Evolutionary conservation across 495 filamentous ascomycete genomes (phyloP).

Genomic region (Massariosphaeria phaeospora): DNA sequence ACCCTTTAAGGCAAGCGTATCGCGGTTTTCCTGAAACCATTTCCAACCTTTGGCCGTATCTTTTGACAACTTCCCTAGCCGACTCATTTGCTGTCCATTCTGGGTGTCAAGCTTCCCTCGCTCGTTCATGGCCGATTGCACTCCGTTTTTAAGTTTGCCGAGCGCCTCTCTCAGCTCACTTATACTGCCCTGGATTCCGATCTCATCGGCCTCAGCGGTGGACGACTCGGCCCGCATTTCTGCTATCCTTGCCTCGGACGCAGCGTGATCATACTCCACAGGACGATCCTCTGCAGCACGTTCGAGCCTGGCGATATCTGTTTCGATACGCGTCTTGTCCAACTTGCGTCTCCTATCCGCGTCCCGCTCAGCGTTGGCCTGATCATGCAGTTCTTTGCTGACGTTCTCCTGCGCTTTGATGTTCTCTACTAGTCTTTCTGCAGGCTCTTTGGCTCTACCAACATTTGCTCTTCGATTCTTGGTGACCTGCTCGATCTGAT

Average conservation of each 20-base stretch:
- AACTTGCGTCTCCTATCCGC: conserved; percentile 48
- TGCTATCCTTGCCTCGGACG: conserved; percentile 47
- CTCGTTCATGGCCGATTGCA: conserved; percentile 40
- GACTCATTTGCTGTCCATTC: conserved; percentile 65
- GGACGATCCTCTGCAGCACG: conserved; percentile 49
- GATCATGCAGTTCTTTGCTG: conserved; percentile 52
- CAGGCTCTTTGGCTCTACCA: conserved; percentile 49
- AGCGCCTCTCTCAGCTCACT: conserved; percentile 8
- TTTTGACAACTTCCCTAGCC: conserved; percentile 51
- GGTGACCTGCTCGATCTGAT: conserved; percentile 47
- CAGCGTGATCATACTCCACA: conserved; percentile 50
- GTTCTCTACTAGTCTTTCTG: conserved; percentile 46
- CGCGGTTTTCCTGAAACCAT: conserved; percentile 69
- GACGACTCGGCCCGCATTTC: conserved; percentile 22
- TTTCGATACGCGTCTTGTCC: conserved; percentile 45
- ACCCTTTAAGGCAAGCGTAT: conserved; percentile 59
- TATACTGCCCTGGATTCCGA: conserved; percentile 42
- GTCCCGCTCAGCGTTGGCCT: conserved; percentile 56
- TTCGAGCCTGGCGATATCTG: conserved; percentile 45
- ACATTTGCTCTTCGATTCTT: conserved; percentile 49
- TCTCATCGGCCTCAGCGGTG: conserved; percentile 43
- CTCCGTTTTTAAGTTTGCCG: conserved; percentile 1
- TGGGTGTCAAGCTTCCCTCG: conserved; percentile 65
- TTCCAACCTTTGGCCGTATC: conserved; percentile 69
- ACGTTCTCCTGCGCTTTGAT: conserved; percentile 52